Conservation (phyloP, 805 yeast species). For the Candida pseudoglaebosa region DNA sequence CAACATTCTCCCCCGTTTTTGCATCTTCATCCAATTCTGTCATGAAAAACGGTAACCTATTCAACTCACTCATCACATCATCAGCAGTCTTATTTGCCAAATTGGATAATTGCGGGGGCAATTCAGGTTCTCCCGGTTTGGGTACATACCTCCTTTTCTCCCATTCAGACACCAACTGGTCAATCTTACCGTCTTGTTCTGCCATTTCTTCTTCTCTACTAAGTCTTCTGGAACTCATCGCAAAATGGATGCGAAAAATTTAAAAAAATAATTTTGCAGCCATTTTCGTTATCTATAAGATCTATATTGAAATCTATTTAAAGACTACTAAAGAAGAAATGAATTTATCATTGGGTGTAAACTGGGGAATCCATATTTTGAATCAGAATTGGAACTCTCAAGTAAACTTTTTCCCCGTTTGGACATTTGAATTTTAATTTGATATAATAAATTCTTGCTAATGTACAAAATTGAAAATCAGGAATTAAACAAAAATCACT, state of each 20-base stretch:
- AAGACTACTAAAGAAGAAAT: no score
- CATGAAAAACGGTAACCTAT: conserved; percentile 92
- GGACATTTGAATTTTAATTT: conserved; percentile 21
- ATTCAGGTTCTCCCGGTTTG: conserved; percentile 58
- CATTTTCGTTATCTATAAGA: background rate
- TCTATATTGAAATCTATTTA: no score
- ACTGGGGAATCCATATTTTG: conserved; percentile 13
- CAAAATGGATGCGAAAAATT: conserved; percentile 1
- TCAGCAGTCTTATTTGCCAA: conserved; percentile 61
- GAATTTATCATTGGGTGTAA: background rate
- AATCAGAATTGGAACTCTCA: conserved; percentile 25
- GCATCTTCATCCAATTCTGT: conserved; percentile 78
- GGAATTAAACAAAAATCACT: conserved; percentile 33
- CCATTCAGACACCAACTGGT: conserved; percentile 36
- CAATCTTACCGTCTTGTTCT: conserved; percentile 6
- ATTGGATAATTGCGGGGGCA: conserved; percentile 81
- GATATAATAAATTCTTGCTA: conserved; percentile 33
- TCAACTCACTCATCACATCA: conserved; percentile 72
- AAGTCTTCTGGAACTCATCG: background rate
- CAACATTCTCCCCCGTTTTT: conserved; percentile 67
- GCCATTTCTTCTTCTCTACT: background rate
- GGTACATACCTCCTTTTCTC: conserved; percentile 38
- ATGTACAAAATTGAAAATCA: conserved; percentile 34
- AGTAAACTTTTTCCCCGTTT: conserved; percentile 19
- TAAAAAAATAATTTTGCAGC: background rate